These are phyloP conservation scores for Mycena chlorophos DNA, from an alignment of 768 basidiomycete species.

Conservation along the genomic window DNA sequence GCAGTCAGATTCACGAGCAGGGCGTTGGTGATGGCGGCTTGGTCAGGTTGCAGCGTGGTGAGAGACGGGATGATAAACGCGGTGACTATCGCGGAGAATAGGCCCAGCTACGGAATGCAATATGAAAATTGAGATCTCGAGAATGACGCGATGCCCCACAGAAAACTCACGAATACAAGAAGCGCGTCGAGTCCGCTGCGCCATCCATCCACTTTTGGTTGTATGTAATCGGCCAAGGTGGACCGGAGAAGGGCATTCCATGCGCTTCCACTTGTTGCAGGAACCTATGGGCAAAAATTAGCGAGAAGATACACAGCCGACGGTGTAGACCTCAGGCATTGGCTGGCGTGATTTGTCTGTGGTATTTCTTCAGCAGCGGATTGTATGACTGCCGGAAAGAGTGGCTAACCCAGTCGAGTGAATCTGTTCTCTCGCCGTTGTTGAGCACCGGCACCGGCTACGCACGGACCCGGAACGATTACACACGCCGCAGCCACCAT, in stretches of 20 bases:
- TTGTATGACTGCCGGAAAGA: too few relatives aligned
- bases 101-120: constrained; percentile 17
- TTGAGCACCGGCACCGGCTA: too few relatives aligned
- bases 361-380: too few relatives aligned
- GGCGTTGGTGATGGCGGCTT: constrained; percentile 13
- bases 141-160: background rate
- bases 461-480: too few relatives aligned
- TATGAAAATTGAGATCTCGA: background rate
- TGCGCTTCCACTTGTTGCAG: constrained; percentile 21
- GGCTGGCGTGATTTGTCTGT: constrained; percentile 15
- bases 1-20: constrained; percentile 11
- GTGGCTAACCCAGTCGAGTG: too few relatives aligned
- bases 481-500: too few relatives aligned
- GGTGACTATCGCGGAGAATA: constrained; percentile 25
- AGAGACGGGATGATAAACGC: constrained; percentile 22
- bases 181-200: constrained; percentile 21
- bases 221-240: constrained; percentile 1
- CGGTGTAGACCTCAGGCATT: constrained; percentile 18
- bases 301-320: too few relatives aligned
- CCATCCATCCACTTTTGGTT: constrained; percentile 22
- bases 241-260: constrained; percentile 23
- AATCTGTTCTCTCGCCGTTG: too few relatives aligned
- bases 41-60: constrained; percentile 7
- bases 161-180: constrained; percentile 17
- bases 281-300: too few relatives aligned